A percentile compares a stretch with the other conserved stretches of the same genome.
Conservation (phyloP, 2,329 filamentous ascomycete genomes). For the Uncinocarpus reesii region DNA sequence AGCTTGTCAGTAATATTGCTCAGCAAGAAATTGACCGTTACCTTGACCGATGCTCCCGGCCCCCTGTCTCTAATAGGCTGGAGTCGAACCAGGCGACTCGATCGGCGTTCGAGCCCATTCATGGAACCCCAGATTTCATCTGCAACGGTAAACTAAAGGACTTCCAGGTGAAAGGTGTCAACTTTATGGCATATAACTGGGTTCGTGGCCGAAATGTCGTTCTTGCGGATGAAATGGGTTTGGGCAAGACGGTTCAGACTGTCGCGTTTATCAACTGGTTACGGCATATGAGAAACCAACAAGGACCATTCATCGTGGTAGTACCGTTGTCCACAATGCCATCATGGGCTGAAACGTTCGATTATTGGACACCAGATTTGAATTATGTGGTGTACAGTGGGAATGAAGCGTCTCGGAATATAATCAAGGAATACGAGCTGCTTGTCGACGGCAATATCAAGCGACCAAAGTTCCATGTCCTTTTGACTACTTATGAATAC, state of each 20-base stretch:
- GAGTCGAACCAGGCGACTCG: conserved; percentile 69
- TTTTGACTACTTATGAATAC: conserved; percentile 96
- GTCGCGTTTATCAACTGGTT: conserved; percentile 97
- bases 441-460: conserved; percentile 75
- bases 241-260: conserved; percentile 96
- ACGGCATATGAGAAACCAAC: conserved; percentile 75
- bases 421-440: conserved; percentile 83
- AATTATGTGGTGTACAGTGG: conserved; percentile 97
- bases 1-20: conserved; percentile 64
- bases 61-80: conserved; percentile 66
- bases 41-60: conserved; percentile 68
- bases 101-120: conserved; percentile 59
- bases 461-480: conserved; percentile 92
- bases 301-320: conserved; percentile 94
- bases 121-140: conserved; percentile 77
- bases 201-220: conserved; percentile 89
- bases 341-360: conserved; percentile 96
- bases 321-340: conserved; percentile 95
- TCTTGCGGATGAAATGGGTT: conserved; percentile 94
- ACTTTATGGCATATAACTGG: conserved; percentile 96
- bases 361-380: conserved; percentile 86
- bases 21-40: conserved; percentile 88
- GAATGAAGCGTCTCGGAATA: conserved; percentile 71
- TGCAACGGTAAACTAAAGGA: conserved; percentile 73
- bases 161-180: conserved; percentile 88